Evolutionary conservation across 2,329 filamentous ascomycete species (phyloP), one percentile per base, ranked within the genome.

Genomic region (Sarocladium strictum): DNA sequence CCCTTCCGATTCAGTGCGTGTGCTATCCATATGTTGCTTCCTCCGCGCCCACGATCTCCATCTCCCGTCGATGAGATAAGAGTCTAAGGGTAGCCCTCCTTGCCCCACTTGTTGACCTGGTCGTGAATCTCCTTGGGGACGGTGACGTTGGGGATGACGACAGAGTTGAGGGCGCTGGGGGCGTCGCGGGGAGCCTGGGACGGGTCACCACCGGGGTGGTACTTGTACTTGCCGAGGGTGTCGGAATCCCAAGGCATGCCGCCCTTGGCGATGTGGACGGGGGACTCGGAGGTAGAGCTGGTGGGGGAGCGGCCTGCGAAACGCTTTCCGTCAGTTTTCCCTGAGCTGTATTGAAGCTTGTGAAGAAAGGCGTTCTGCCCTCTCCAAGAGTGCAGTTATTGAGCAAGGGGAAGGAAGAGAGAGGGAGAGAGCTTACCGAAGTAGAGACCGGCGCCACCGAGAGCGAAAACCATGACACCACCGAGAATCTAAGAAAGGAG

Each of bases 101-200:
- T 97, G 74, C 94, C 94, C 85, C 90, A 97, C 82, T 99, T 99
- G 89, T 99, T 99, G 85, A 87, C 97, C 78, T 87, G 88, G 65
- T 99, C 94, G 77, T 99, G 94, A 61, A 97, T 84, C 66, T 87
- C 81, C 90, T 87, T 91, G 68, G 94, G 92, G 63, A 97, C 79
- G 67, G 87, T 94, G 68, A 99, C 92, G 68, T 96, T 87, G 66
- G 94, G 94, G 54, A 99, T 80, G 69, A 99, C 86, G 64, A 97
- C 92, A 61, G 88, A 89, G 81, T 99, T 96, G 75, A 99, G 77
- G 60, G 94, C 94, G 72, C 90, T 96, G 62, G 94, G 94, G 58
- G 94, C 94, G 67, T 97, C 90, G 78, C 87, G 90, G 70, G 89
- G 87, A 58, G 83, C 76, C 67, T 85, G 79, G 73, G 68, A 85